phyloP scores from a whole-genome alignment of 768 basidiomycete species.

The Termitomyces sp. region DNA sequence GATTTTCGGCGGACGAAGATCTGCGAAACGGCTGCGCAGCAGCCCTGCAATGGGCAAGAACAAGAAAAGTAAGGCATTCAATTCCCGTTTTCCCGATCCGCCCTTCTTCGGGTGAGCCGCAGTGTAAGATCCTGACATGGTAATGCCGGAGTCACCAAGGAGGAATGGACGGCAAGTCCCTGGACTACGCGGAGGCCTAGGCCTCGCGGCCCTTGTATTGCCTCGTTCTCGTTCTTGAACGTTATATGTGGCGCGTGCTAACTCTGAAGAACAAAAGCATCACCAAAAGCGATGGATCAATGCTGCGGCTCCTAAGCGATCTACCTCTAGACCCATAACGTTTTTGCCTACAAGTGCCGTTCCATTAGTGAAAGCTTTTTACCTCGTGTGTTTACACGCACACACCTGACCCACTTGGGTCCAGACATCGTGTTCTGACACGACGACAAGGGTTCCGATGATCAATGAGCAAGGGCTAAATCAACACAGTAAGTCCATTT shows the following conservation, averaged over 20 bases:
- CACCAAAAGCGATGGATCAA: conserved; percentile 3
- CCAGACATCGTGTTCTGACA: conserved; percentile 1
- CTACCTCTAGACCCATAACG: conserved; percentile 5
- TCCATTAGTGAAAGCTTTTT: neutral
- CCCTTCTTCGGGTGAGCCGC: neutral
- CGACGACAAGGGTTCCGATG: neutral
- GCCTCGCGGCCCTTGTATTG: neutral
- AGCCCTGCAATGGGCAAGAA: neutral
- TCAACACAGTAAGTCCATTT: neutral
- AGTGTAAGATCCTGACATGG: neutral
- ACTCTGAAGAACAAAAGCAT: conserved; percentile 4
- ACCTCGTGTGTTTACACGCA: conserved; percentile 7
- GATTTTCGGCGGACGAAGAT: conserved; percentile 9
- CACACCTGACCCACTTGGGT: conserved; percentile 8
- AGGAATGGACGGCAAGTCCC: conserved; percentile 2
- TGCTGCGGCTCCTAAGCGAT: conserved; percentile 1
- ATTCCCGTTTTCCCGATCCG: neutral
- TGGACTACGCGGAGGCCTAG: conserved; percentile 13
- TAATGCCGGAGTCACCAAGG: conserved; percentile 5
- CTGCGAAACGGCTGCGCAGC: neutral
- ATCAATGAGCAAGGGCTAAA: neutral
- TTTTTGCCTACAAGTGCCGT: conserved; percentile 1
- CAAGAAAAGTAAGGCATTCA: neutral
- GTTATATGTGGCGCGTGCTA: conserved; percentile 14
- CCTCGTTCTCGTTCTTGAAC: neutral